Conservation (phyloP, 2,329 filamentous ascomycete species). For the Monilinia aucupariae region DNA sequence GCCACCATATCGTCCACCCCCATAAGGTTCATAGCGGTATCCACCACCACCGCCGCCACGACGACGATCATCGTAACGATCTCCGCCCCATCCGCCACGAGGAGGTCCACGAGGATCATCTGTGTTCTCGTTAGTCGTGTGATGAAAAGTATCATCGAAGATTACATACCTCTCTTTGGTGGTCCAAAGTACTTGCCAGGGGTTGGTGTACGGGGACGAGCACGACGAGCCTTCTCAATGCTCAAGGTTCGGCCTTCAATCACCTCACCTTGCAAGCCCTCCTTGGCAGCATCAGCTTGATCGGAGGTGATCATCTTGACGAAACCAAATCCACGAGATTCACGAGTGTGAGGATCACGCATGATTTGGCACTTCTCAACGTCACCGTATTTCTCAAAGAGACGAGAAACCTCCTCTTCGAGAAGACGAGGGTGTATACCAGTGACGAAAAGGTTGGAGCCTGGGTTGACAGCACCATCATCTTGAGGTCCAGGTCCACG, state of each 20-base stretch:
- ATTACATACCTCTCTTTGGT: slow-evolving; percentile 82
- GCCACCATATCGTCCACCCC: slow-evolving; percentile 34
- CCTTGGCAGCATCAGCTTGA: slow-evolving; percentile 93
- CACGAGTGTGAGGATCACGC: slow-evolving; percentile 96
- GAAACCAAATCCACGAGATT: slow-evolving; percentile 97
- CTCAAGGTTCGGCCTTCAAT: slow-evolving; percentile 93
- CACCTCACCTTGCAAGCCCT: slow-evolving; percentile 88
- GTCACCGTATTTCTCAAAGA: slow-evolving; percentile 98
- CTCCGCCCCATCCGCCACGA: slow-evolving; percentile 39
- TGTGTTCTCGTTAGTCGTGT: slow-evolving; percentile 37
- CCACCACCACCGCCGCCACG: slow-evolving; percentile 40
- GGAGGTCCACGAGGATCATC: slow-evolving; percentile 47
- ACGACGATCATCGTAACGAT: slow-evolving; percentile 41
- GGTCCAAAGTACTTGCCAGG: slow-evolving; percentile 99
- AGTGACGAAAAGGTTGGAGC: slow-evolving; percentile 97
- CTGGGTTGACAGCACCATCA: slow-evolving; percentile 80
- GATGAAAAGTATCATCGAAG: slow-evolving; percentile 37
- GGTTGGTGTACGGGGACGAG: slow-evolving; percentile 89
- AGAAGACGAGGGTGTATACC: slow-evolving; percentile 90
- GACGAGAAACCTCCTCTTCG: slow-evolving; percentile 84
- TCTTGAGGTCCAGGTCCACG: slow-evolving; percentile 51
- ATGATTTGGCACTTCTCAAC: slow-evolving; percentile 99
- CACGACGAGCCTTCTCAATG: slow-evolving; percentile 97
- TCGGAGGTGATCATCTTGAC: slow-evolving; percentile 98
- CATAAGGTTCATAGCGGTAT: slow-evolving; percentile 28